Evolutionary conservation across 2,329 filamentous ascomycete species (phyloP), one percentile per base, ranked within the genome.

Genomic region (Penicillium vulpinum): DNA sequence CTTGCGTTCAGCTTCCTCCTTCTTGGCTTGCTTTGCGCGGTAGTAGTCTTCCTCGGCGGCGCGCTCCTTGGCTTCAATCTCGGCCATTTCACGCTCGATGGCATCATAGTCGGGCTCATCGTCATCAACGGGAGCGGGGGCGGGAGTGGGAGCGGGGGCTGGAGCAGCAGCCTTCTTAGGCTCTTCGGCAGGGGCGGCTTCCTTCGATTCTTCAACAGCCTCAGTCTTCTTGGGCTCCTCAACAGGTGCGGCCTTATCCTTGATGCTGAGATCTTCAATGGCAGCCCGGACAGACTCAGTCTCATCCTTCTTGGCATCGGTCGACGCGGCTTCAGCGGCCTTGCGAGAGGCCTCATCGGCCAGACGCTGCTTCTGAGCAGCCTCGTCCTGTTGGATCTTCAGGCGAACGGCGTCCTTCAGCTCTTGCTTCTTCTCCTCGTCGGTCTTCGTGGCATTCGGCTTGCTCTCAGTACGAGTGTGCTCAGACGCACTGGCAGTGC

Each of bases 401-500:
- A 78, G 74, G 28, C 75, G 76, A 51, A 81, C 76, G 13, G 77
- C 75, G 56, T 80, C 78, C 70, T 82, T 83, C 70, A 96, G 88
- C 71, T 91, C 88, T 72, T 89, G 86, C 74, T 89, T 88, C 61
- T 91, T 91, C 76, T 96, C 89, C 72, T 93, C 89, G 35, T 85
- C 84, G 1, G 88, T 88, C 82, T 94, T 94, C 40, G 79, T 44
- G 22, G 49, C 47, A 10, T 15, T 79, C 24, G 81, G 81, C 69
- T 81, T 83, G 75, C 88, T 92, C 50, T 95, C 91, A 16, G 85
- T 81, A 40, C 90, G 88, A 53, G 77, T 77, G 67, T 94, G 90
- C 21, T 88, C 81, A 21, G 86, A 81, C 41, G 81, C 81, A 64
- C 85, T 92, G 10, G 84, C 80, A 3, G 88, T 81, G 69, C 91